Evolutionary conservation across 1,284 basidiomycete species (phyloP).

Genomic region (Ceratobasidium theobromae): DNA sequence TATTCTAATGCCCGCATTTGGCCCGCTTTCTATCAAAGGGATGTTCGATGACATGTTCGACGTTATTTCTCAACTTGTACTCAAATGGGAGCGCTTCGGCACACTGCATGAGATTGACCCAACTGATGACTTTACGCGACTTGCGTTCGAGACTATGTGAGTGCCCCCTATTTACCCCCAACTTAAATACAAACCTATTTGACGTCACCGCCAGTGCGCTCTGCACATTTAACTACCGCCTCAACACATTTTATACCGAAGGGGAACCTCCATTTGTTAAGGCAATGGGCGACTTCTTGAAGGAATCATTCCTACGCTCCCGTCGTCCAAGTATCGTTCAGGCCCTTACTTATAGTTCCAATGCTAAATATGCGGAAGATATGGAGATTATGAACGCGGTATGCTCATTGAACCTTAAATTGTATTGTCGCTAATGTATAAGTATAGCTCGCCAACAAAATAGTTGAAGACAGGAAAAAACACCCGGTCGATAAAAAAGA

Average conservation of each 20-base stretch:
- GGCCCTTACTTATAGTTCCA: constrained; percentile 27
- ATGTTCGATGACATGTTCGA: constrained; percentile 57
- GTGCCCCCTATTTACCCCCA: constrained; percentile 39
- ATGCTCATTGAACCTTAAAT: constrained; percentile 7
- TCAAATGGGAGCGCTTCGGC: constrained; percentile 54
- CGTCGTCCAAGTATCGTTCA: constrained; percentile 34
- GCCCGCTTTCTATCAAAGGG: constrained; percentile 49
- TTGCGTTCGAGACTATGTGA: constrained; percentile 54
- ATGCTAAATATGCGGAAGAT: constrained; percentile 35
- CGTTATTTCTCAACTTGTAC: constrained; percentile 51
- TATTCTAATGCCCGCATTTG: constrained; percentile 57
- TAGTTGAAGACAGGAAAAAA: constrained; percentile 35
- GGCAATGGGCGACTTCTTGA: constrained; percentile 37
- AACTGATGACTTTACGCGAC: constrained; percentile 52
- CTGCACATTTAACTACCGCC: constrained; percentile 39
- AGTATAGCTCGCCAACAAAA: constrained; percentile 11
- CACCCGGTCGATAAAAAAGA: constrained; percentile 38
- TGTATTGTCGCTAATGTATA: background rate
- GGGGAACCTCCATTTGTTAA: constrained; percentile 40
- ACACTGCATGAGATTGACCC: constrained; percentile 47
- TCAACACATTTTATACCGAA: constrained; percentile 39
- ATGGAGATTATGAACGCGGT: constrained; percentile 37
- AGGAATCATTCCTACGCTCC: constrained; percentile 33
- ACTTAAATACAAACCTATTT: background rate
- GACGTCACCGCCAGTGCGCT: constrained; percentile 7